phyloP scores from a whole-genome alignment of 345 rosid species.

The Sisymbrium altissimum region DNA sequence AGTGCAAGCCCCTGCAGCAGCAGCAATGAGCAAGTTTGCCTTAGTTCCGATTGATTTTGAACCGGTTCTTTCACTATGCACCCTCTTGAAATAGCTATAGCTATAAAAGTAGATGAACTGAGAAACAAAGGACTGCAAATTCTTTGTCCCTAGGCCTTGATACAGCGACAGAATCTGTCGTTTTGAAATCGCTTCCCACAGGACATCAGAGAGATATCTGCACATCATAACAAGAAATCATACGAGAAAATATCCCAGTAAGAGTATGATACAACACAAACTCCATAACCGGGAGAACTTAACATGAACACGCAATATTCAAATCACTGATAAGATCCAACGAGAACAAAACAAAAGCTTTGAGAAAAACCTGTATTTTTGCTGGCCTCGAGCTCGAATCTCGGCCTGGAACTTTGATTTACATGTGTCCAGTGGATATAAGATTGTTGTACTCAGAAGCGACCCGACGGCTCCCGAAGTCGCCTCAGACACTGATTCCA shows the following conservation, averaged over 20 bases:
- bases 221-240: slow-evolving; percentile 20
- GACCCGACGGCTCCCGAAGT: slow-evolving; percentile 96
- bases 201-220: slow-evolving; percentile 83
- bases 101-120: slow-evolving; percentile 91
- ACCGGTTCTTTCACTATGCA: slow-evolving; percentile 68
- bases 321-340: neutral
- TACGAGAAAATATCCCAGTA: neutral
- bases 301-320: too few relatives aligned
- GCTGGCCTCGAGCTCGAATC: slow-evolving; percentile 60
- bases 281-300: too few relatives aligned
- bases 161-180: slow-evolving; percentile 55
- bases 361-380: slow-evolving; percentile 63
- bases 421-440: slow-evolving; percentile 94
- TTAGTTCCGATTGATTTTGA: slow-evolving; percentile 65
- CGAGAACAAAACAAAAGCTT: neutral
- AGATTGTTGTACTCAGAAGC: slow-evolving; percentile 79
- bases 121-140: slow-evolving; percentile 80
- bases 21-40: slow-evolving; percentile 81
- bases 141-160: slow-evolving; percentile 95
- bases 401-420: slow-evolving; percentile 90
- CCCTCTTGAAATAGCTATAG: slow-evolving; percentile 75
- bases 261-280: neutral
- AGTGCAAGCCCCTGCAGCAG: slow-evolving; percentile 90
- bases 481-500: slow-evolving; percentile 84
- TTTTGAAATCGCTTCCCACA: slow-evolving; percentile 84